Base-by-base conservation (phyloP, 2,329 filamentous ascomycete genomes). In the Endoconidiophora polonica region DNA sequence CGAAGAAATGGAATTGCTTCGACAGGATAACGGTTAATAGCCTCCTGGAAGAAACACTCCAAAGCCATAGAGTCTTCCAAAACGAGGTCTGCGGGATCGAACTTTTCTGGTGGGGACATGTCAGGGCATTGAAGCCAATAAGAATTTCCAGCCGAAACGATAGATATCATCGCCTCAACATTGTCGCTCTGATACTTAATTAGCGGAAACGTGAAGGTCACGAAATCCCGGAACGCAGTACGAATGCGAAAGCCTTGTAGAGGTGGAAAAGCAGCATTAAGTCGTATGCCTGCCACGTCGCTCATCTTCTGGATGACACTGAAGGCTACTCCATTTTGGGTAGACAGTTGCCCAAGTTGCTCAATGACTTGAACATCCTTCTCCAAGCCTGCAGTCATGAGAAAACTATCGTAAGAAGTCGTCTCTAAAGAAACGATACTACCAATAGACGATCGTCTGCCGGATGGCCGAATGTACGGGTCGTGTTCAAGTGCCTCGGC, bases 111-210 rank as follows among this genome's bases (percentile, higher is more conserved):
- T 22, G 45, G 44, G 7, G 41, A 37, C 9, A 47, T 37, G 10
- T 49, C 44, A 24, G 37, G 29, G 5, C 37, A 22, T 9, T 48
- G 43, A 2, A 44, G 47, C 48, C 49, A 51, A 42, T 51, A 52
- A 63, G 62, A 41, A 59, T 57, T 23, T 58, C 53, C 16, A 57
- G 58, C 7, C 65, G 59, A 71, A 14, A 93, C 66, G 2, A 86
- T 69, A 0, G 77, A 72, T 36, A 88, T 63, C 6, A 85, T 69
- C 1, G 81, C 73, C 33, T 72, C 69, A 6, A 93, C 68, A 3
- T 87, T 71, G 48, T 87, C 83, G 0, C 76, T 73, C 50, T 79
- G 79, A 60, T 93, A 94, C 7, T 79, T 77, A 40, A 88, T 70
- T 38, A 81, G 70, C 3, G 75, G 70, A 46, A 81, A 72, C 12